Evolutionary conservation across 1,284 basidiomycete species (phyloP).

Genomic region (Coriolopsis trogii): DNA sequence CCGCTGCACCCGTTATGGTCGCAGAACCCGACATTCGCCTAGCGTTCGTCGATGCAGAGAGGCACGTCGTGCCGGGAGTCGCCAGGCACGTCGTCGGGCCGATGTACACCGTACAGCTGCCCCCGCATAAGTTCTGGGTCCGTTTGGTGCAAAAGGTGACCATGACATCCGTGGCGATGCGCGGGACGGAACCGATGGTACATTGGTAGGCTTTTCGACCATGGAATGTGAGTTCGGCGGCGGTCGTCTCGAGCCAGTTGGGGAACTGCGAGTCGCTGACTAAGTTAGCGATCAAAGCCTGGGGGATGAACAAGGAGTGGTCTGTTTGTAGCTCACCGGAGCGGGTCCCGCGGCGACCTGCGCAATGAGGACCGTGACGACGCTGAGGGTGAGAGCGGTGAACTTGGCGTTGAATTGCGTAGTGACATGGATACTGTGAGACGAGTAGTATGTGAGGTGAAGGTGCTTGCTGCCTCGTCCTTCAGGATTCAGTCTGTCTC

Average conservation of each 20-base stretch:
- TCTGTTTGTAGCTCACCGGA: not conserved
- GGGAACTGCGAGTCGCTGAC: not conserved
- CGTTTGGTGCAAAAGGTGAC: slow-evolving; percentile 1
- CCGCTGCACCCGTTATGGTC: not conserved
- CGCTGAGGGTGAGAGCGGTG: not conserved
- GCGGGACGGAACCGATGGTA: not conserved
- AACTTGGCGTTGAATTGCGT: not conserved
- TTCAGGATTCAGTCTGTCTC: too few species aligned
- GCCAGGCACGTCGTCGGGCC: not conserved
- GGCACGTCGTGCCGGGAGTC: not conserved
- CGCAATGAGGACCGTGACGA: not conserved
- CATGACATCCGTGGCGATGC: not conserved
- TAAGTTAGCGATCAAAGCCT: too few species aligned
- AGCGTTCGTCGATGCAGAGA: not conserved
- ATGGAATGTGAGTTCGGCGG: slow-evolving; percentile 3
- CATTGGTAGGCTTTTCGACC: too few species aligned
- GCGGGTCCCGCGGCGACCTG: not conserved
- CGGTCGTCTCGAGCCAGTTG: slow-evolving; percentile 5
- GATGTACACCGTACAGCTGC: slow-evolving; percentile 1
- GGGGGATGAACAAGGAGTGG: too few species aligned
- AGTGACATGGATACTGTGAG: too few species aligned
- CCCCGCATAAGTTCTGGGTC: not conserved
- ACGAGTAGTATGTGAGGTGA: not conserved
- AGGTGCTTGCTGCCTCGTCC: too few species aligned
- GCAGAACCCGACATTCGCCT: not conserved